phyloP scores from a whole-genome alignment of 2,329 filamentous ascomycete species.

The Lecanicillium sp. region DNA sequence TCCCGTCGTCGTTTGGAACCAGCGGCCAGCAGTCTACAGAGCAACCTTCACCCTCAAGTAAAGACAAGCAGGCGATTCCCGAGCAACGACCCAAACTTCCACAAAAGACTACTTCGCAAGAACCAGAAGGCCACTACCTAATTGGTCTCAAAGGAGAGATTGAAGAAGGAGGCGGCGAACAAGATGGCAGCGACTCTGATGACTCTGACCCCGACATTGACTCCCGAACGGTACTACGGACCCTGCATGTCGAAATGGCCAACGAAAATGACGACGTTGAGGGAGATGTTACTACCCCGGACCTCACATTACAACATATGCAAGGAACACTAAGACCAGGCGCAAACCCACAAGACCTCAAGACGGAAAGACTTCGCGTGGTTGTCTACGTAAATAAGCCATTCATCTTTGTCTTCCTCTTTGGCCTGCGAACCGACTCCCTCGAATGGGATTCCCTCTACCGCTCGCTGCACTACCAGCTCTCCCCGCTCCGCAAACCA shows the following conservation, averaged over 20 bases:
- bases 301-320: slow-evolving; percentile 24
- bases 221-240: slow-evolving; percentile 53
- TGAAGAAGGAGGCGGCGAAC: slow-evolving; percentile 33
- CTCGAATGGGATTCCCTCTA: slow-evolving; percentile 49
- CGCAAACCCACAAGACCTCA: slow-evolving; percentile 36
- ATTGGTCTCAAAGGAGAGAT: slow-evolving; percentile 61
- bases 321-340: slow-evolving; percentile 23
- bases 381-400: slow-evolving; percentile 67
- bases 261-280: background rate
- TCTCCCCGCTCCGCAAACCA: slow-evolving; percentile 48
- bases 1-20: slow-evolving; percentile 8
- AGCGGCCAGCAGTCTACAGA: slow-evolving; percentile 4
- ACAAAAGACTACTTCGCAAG: slow-evolving; percentile 16
- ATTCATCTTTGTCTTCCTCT: slow-evolving; percentile 72
- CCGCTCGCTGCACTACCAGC: slow-evolving; percentile 51
- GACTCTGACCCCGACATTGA: slow-evolving; percentile 29
- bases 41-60: slow-evolving; percentile 9
- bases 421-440: slow-evolving; percentile 48
- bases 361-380: slow-evolving; percentile 52
- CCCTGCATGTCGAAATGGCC: slow-evolving; percentile 51
- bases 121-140: slow-evolving; percentile 44
- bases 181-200: slow-evolving; percentile 22
- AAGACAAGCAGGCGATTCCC: slow-evolving; percentile 10
- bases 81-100: slow-evolving; percentile 2
- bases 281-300: slow-evolving; percentile 22